These are phyloP conservation scores for Citrus hindsii DNA, from an alignment of 345 rosid species.

Conservation along the genomic window DNA sequence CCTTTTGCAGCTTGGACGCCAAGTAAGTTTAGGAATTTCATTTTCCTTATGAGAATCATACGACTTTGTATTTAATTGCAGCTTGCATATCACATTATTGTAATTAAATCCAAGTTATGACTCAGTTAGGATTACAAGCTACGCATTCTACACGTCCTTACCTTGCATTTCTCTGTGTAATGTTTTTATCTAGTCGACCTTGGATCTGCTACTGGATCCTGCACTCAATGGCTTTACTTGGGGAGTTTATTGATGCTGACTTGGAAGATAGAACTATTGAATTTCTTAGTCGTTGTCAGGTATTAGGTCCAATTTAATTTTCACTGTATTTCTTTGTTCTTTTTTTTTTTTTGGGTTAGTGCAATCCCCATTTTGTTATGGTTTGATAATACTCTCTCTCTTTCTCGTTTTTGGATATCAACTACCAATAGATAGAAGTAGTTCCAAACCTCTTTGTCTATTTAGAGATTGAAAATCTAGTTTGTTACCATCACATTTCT, in stretches of 20 bases:
- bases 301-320: constrained; percentile 10
- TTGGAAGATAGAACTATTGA: constrained; percentile 53
- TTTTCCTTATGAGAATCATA: not conserved
- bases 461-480: not conserved
- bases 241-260: constrained; percentile 56
- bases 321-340: not conserved
- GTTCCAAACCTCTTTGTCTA: not conserved
- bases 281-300: constrained; percentile 86
- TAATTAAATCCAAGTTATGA: not conserved
- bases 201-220: constrained; percentile 98
- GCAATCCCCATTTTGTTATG: not conserved
- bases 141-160: not conserved
- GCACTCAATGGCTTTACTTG: constrained; percentile 83
- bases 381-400: not conserved
- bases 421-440: not conserved
- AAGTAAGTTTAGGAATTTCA: constrained; percentile 37
- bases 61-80: not conserved
- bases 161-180: not conserved
- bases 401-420: not conserved
- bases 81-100: not conserved
- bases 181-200: constrained; percentile 59
- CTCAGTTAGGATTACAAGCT: not conserved
- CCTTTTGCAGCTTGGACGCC: constrained; percentile 72
- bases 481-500: not conserved
- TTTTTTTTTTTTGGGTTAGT: not conserved